Conservation (phyloP, 2,329 filamentous ascomycete genomes). For the Ascomycota sp. region DNA sequence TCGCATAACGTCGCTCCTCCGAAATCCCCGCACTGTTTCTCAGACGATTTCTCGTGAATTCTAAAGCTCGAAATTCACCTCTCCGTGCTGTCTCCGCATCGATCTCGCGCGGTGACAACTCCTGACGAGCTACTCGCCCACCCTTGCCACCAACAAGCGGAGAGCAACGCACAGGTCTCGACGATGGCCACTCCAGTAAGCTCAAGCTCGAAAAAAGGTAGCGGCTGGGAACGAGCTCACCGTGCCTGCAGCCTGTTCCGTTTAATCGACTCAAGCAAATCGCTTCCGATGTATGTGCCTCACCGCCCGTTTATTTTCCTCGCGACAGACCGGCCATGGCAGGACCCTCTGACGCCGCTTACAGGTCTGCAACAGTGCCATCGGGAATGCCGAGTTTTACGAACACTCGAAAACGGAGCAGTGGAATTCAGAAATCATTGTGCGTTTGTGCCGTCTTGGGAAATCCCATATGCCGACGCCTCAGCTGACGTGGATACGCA, state of each 20-base stretch:
- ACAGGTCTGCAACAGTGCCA: constrained; percentile 65
- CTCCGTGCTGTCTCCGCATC: too few relatives aligned
- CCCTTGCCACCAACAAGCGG: too few relatives aligned
- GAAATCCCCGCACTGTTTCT: too few relatives aligned
- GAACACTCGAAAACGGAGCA: constrained; percentile 66
- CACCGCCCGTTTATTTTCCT: not conserved
- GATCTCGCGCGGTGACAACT: too few relatives aligned
- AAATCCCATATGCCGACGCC: too few relatives aligned
- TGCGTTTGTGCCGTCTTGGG: constrained; percentile 21
- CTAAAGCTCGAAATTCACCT: too few relatives aligned
- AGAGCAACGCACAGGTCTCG: not conserved
- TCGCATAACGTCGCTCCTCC: too few relatives aligned
- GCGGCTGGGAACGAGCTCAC: constrained; percentile 4
- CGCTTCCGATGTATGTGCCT: constrained; percentile 49
- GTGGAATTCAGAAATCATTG: constrained; percentile 90
- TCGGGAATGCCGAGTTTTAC: constrained; percentile 59
- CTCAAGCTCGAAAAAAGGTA: not conserved
- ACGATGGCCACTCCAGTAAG: constrained; percentile 19
- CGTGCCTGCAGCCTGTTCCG: constrained; percentile 43
- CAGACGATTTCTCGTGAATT: too few relatives aligned
- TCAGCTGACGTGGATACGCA: too few relatives aligned
- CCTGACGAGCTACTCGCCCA: too few relatives aligned
- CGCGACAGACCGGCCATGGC: too few relatives aligned
- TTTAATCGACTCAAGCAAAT: constrained; percentile 67
- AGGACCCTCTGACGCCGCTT: not conserved